Percentiles rank a stretch among this genome's conserved stretches.
phyloP scores from a whole-genome alignment of 2,329 filamentous ascomycete genomes.

The Aspergillus brasiliensis region DNA sequence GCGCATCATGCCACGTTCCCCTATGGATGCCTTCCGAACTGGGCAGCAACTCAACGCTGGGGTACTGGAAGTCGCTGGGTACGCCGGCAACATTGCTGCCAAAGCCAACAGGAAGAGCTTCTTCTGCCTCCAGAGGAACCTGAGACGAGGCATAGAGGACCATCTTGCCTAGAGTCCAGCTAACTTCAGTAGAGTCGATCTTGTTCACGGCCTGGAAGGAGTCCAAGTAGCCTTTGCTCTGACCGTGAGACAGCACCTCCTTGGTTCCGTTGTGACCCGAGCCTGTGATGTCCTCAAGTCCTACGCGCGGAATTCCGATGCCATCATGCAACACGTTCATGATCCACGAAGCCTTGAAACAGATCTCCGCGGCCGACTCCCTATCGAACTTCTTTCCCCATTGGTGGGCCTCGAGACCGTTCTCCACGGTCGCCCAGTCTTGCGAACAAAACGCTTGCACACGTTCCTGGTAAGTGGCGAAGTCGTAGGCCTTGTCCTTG shows the following conservation, averaged over 20 bases:
- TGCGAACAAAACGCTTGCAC: slow-evolving; percentile 83
- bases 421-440: slow-evolving; percentile 76
- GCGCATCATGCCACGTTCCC: slow-evolving; percentile 61
- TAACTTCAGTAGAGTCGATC: slow-evolving; percentile 87
- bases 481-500: slow-evolving; percentile 81
- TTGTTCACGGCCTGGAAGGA: slow-evolving; percentile 93
- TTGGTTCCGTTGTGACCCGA: slow-evolving; percentile 71
- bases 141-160: slow-evolving; percentile 91
- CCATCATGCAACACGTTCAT: slow-evolving; percentile 96
- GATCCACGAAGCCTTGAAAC: slow-evolving; percentile 97
- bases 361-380: slow-evolving; percentile 79
- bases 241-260: slow-evolving; percentile 66
- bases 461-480: slow-evolving; percentile 81
- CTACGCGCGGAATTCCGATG: slow-evolving; percentile 86
- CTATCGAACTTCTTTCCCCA: slow-evolving; percentile 74
- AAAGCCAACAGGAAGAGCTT: slow-evolving; percentile 80
- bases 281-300: slow-evolving; percentile 65
- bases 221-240: slow-evolving; percentile 74
- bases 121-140: slow-evolving; percentile 65
- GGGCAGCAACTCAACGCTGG: slow-evolving; percentile 48
- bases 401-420: slow-evolving; percentile 64
- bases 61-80: slow-evolving; percentile 80
- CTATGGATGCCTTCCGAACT: slow-evolving; percentile 32
- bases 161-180: slow-evolving; percentile 97
- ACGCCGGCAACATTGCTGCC: slow-evolving; percentile 75